Conservation (phyloP, 495 filamentous ascomycete species). For the Podospora anserina region DNA sequence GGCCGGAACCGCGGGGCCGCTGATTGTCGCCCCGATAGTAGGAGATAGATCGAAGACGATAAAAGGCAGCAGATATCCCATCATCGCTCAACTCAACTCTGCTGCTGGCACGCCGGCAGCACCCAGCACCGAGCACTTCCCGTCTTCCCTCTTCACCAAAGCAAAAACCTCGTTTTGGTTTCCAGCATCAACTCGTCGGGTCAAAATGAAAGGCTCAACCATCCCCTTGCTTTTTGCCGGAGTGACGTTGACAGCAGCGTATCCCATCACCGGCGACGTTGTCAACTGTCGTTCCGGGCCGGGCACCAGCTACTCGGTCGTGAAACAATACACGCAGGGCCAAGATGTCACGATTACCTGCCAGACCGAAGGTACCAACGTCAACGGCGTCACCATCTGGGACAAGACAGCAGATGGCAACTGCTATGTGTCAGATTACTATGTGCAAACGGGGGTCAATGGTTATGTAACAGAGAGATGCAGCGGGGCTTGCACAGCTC, state of each 20-base stretch:
- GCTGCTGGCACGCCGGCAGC: not conserved
- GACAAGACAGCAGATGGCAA: conserved; percentile 29
- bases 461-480: conserved; percentile 25
- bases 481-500: conserved; percentile 10
- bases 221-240: conserved; percentile 8
- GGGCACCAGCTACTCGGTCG: conserved; percentile 24
- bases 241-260: conserved; percentile 13
- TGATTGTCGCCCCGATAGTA: not conserved
- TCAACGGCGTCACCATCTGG: conserved; percentile 32
- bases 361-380: conserved; percentile 22
- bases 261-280: conserved; percentile 20
- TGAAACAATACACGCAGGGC: conserved; percentile 24
- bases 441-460: conserved; percentile 30
- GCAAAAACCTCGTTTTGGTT: not conserved
- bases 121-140: not conserved
- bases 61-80: not conserved
- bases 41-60: not conserved
- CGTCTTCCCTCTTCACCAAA: not conserved
- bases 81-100: not conserved
- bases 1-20: too few species aligned
- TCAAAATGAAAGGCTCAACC: conserved; percentile 18
- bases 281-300: conserved; percentile 31
- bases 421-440: conserved; percentile 31
- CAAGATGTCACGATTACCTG: conserved; percentile 26
- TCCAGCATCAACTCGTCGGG: too few species aligned